Evolutionary conservation across 257 asterid species (phyloP).

Genomic region (Nicotiana noctiflora): DNA sequence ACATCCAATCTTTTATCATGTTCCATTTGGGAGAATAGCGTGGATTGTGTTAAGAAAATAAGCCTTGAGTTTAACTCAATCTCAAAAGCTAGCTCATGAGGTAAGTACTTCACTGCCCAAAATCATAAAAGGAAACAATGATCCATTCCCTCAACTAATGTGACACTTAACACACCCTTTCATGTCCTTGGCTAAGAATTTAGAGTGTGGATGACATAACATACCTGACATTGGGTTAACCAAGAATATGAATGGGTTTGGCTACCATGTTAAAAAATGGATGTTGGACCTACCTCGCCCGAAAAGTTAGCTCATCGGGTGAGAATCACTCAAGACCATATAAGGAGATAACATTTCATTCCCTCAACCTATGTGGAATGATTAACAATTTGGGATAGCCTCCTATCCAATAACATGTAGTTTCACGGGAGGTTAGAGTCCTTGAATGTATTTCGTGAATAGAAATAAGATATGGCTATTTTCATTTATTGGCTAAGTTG

Average conservation of each 20-base stretch:
- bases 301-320: background rate
- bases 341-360: background rate
- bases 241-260: background rate
- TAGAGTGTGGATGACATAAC: background rate
- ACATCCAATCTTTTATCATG: background rate
- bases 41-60: background rate
- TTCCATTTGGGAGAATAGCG: background rate
- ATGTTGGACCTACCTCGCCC: background rate
- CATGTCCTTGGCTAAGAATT: background rate
- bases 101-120: background rate
- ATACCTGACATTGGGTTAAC: too few relatives aligned
- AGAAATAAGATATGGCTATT: too few relatives aligned
- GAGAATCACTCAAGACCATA: background rate
- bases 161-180: background rate
- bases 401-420: background rate
- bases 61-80: background rate
- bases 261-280: background rate
- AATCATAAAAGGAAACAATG: background rate
- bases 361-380: background rate
- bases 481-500: too few relatives aligned
- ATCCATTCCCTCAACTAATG: background rate
- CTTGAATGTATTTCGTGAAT: too few relatives aligned
- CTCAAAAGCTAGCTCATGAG: background rate
- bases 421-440: too few relatives aligned
- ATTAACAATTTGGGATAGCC: background rate